These are phyloP conservation scores for Colletotrichum falcatum DNA, from an alignment of 2,329 filamentous ascomycete species.

Conservation along the genomic window DNA sequence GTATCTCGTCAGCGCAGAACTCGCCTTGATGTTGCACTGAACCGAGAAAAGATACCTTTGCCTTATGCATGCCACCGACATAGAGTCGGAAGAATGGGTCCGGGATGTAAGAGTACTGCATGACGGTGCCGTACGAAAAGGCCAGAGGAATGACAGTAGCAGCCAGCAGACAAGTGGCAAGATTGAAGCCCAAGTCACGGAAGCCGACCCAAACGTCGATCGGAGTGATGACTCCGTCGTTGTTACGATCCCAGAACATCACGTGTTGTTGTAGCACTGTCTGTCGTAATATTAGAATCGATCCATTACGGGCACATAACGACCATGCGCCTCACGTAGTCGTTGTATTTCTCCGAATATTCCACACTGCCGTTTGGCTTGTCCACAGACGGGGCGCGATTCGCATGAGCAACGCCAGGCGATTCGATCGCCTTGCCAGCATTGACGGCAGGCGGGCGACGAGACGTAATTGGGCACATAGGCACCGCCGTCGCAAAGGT, in stretches of 20 bases:
- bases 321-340: slow-evolving; percentile 12
- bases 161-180: slow-evolving; percentile 51
- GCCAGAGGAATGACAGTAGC: slow-evolving; percentile 53
- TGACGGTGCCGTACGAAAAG: slow-evolving; percentile 56
- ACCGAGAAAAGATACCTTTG: slow-evolving; percentile 46
- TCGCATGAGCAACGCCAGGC: slow-evolving; percentile 26
- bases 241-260: slow-evolving; percentile 55
- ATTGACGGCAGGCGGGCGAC: slow-evolving; percentile 5
- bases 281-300: slow-evolving; percentile 10
- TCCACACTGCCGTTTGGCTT: slow-evolving; percentile 6
- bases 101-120: slow-evolving; percentile 49
- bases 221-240: slow-evolving; percentile 52
- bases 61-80: slow-evolving; percentile 52
- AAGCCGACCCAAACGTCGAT: slow-evolving; percentile 53
- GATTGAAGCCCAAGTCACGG: slow-evolving; percentile 52
- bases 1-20: background rate
- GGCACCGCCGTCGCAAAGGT: slow-evolving; percentile 25
- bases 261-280: slow-evolving; percentile 53
- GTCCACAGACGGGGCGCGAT: slow-evolving; percentile 16
- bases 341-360: slow-evolving; percentile 9
- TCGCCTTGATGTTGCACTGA: background rate
- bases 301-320: background rate
- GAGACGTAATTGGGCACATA: slow-evolving; percentile 18
- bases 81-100: slow-evolving; percentile 51
- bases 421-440: slow-evolving; percentile 19